Conservation (phyloP, 306 rosid species). For the Sicyos baderoa region DNA sequence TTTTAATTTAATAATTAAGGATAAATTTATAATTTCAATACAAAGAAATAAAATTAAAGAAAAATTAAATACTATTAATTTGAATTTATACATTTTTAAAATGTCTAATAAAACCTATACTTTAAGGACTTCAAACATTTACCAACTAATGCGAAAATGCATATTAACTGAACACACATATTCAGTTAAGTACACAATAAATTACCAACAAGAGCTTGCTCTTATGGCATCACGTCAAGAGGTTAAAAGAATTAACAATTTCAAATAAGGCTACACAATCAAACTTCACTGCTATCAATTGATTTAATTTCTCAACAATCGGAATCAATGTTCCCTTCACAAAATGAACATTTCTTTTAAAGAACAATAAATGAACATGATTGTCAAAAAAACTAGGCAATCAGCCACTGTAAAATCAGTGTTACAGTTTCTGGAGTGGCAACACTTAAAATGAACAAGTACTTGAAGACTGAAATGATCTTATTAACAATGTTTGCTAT, state of each 20-base stretch:
- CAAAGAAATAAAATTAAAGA: too few relatives aligned
- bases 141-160: too few relatives aligned
- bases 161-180: too few relatives aligned
- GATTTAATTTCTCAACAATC: background rate
- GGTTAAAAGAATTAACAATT: background rate
- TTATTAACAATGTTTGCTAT: constrained; percentile 12
- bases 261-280: background rate
- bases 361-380: background rate
- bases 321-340: background rate
- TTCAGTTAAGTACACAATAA: too few relatives aligned
- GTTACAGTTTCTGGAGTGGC: constrained; percentile 2
- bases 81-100: too few relatives aligned
- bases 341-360: background rate
- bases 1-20: too few relatives aligned
- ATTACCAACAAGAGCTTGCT: background rate
- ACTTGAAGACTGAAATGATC: background rate
- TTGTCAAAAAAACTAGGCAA: background rate
- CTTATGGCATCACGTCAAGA: background rate
- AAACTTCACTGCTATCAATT: background rate
- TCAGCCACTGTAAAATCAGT: background rate
- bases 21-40: too few relatives aligned
- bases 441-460: background rate
- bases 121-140: too few relatives aligned
- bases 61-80: too few relatives aligned
- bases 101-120: too few relatives aligned